phyloP scores from a whole-genome alignment of 495 filamentous ascomycete genomes.

The Polyplosphaeria fusca region DNA sequence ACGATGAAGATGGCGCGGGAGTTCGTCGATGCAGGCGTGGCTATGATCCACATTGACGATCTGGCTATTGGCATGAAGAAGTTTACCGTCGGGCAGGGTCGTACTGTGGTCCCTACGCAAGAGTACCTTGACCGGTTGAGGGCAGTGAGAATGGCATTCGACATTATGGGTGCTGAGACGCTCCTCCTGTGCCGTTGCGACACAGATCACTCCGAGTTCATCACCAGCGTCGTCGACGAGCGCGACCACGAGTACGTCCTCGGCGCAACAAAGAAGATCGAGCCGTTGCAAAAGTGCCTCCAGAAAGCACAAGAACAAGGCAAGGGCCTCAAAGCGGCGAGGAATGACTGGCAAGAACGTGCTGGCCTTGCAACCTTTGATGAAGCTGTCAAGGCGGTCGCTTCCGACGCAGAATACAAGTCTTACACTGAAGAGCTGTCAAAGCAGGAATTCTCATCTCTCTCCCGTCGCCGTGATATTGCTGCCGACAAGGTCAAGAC shows the following conservation, averaged over 20 bases:
- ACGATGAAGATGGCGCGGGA: conserved; percentile 33
- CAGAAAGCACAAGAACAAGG: conserved; percentile 3
- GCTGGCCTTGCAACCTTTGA: conserved; percentile 28
- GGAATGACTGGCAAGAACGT: conserved; percentile 21
- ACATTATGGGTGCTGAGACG: conserved; percentile 35
- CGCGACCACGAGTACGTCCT: conserved; percentile 33
- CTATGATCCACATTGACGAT: conserved; percentile 36
- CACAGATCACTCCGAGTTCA: conserved; percentile 35
- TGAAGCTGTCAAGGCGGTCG: conserved; percentile 27
- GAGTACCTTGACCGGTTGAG: conserved; percentile 32
- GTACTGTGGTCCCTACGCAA: conserved; percentile 33
- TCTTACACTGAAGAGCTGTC: conserved; percentile 17
- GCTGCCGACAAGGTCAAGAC: conserved; percentile 9
- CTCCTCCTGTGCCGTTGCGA: conserved; percentile 33
- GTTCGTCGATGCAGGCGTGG: conserved; percentile 35
- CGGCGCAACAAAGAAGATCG: conserved; percentile 25
- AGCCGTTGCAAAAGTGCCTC: conserved; percentile 7
- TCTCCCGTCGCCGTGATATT: conserved; percentile 5
- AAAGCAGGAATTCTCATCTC: background rate
- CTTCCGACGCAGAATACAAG: conserved; percentile 19
- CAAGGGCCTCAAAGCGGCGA: background rate
- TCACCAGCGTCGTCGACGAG: conserved; percentile 28
- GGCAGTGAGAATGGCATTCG: conserved; percentile 33
- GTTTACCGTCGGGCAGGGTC: conserved; percentile 31
- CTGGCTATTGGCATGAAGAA: conserved; percentile 36